These are phyloP conservation scores for Mycena maculata DNA, from an alignment of 768 basidiomycete genomes.

Conservation along the genomic window DNA sequence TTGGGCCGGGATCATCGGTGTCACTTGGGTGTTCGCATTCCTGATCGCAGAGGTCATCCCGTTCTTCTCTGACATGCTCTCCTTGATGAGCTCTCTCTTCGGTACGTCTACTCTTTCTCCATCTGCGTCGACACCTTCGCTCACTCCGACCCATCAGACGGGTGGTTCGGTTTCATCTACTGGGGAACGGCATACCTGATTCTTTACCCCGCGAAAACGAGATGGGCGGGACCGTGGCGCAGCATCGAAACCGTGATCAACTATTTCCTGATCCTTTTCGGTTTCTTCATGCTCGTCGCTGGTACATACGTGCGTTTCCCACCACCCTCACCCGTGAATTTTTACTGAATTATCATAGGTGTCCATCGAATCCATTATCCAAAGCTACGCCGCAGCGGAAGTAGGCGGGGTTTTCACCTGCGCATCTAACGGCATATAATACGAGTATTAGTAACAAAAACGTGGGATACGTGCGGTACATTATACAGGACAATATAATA, in stretches of 20 bases:
- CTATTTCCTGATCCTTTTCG: slow-evolving; percentile 44
- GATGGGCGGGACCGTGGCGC: slow-evolving; percentile 42
- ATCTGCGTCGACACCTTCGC: neutral
- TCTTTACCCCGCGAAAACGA: slow-evolving; percentile 40
- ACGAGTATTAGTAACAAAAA: neutral
- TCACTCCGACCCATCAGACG: slow-evolving; percentile 16
- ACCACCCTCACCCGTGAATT: no score
- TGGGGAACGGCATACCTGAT: slow-evolving; percentile 51
- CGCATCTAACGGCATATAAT: slow-evolving; percentile 46
- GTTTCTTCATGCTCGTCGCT: slow-evolving; percentile 44
- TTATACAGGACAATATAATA: no score
- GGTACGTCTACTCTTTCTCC: slow-evolving; percentile 28
- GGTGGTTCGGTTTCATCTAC: slow-evolving; percentile 49
- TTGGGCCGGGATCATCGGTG: slow-evolving; percentile 40
- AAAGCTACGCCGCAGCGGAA: slow-evolving; percentile 43
- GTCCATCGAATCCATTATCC: slow-evolving; percentile 51
- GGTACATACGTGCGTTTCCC: slow-evolving; percentile 44
- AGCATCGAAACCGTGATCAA: slow-evolving; percentile 46
- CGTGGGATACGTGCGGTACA: no score
- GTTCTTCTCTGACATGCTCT: slow-evolving; percentile 51
- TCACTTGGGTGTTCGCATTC: slow-evolving; percentile 41
- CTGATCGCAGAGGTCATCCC: slow-evolving; percentile 44
- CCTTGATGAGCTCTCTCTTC: slow-evolving; percentile 50
- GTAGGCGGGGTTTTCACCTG: slow-evolving; percentile 49
- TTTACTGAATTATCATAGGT: slow-evolving; percentile 38